Evolutionary conservation across 768 basidiomycete genomes (phyloP).

Genomic region (Xerocomellus chrysenteron): DNA sequence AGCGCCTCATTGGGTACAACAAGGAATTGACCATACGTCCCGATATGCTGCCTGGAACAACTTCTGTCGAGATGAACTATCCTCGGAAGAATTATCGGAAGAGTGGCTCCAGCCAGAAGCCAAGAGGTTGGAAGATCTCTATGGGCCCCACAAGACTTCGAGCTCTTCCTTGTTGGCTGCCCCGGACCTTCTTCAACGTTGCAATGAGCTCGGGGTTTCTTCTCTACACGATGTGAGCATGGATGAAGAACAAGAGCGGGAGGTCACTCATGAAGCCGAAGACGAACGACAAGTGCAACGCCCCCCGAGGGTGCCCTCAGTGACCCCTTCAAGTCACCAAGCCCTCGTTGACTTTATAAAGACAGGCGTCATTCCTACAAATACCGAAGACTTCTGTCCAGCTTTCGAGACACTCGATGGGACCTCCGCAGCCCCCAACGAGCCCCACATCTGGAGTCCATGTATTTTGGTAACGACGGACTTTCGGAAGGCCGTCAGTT

Average conservation of each 20-base stretch:
- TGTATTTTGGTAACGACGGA: constrained; percentile 17
- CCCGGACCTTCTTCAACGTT: constrained; percentile 15
- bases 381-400: constrained; percentile 22
- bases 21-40: constrained; percentile 25
- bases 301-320: constrained; percentile 27
- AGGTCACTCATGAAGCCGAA: constrained; percentile 45
- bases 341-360: constrained; percentile 26
- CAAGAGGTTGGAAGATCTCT: constrained; percentile 38
- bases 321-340: constrained; percentile 19
- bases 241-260: constrained; percentile 53
- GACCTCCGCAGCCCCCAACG: constrained; percentile 12
- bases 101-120: constrained; percentile 44
- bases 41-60: constrained; percentile 19
- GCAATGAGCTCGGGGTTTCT: constrained; percentile 16
- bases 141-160: constrained; percentile 5
- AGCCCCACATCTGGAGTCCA: constrained; percentile 21
- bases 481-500: constrained; percentile 12
- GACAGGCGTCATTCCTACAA: constrained; percentile 26
- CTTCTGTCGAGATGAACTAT: neutral
- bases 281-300: constrained; percentile 39
- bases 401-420: constrained; percentile 11
- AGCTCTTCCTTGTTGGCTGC: neutral
- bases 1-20: constrained; percentile 43
- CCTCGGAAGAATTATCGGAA: neutral
- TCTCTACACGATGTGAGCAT: constrained; percentile 21